Percentiles rank a stretch among this genome's conserved stretches.
Conservation (phyloP, 345 rosid species). For the Draba incana region DNA sequence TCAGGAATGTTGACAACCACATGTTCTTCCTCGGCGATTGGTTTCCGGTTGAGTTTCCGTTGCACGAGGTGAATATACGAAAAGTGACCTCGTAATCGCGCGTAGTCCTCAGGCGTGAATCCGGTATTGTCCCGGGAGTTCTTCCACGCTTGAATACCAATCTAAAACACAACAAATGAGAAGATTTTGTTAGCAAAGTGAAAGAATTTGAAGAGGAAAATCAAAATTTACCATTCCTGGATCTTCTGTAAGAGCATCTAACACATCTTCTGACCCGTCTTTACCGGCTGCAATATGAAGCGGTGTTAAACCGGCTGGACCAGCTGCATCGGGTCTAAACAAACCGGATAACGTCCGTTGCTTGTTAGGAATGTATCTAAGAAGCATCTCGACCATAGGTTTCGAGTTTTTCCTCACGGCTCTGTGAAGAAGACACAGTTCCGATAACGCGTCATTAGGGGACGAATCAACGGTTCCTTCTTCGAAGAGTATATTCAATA, state of each 20-base stretch:
- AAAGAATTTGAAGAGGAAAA: not conserved
- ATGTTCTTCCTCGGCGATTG: conserved; percentile 50
- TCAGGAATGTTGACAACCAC: conserved; percentile 66
- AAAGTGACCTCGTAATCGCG: conserved; percentile 95
- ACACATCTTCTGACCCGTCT: conserved; percentile 91
- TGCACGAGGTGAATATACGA: conserved; percentile 91
- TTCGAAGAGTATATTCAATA: conserved; percentile 60
- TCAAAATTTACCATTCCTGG: conserved; percentile 71
- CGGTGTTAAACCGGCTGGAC: conserved; percentile 98
- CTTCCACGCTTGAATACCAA: conserved; percentile 93
- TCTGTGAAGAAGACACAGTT: conserved; percentile 89
- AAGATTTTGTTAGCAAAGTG: not conserved
- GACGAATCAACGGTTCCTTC: conserved; percentile 72
- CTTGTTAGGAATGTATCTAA: conserved; percentile 60
- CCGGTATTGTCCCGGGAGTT: conserved; percentile 83
- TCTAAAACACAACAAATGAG: conserved; percentile 46
- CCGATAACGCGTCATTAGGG: conserved; percentile 55
- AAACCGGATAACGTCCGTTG: conserved; percentile 36
- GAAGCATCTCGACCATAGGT: conserved; percentile 76
- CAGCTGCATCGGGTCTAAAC: conserved; percentile 85
- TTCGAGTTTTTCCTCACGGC: conserved; percentile 91
- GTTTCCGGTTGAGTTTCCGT: conserved; percentile 65
- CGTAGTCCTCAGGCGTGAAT: conserved; percentile 94
- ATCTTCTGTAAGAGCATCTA: conserved; percentile 85
- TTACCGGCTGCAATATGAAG: conserved; percentile 99